Evolutionary conservation across 2,329 filamentous ascomycete genomes (phyloP), one percentile per base, ranked within the genome.

Genomic region (Gaeumannomyces sp.): DNA sequence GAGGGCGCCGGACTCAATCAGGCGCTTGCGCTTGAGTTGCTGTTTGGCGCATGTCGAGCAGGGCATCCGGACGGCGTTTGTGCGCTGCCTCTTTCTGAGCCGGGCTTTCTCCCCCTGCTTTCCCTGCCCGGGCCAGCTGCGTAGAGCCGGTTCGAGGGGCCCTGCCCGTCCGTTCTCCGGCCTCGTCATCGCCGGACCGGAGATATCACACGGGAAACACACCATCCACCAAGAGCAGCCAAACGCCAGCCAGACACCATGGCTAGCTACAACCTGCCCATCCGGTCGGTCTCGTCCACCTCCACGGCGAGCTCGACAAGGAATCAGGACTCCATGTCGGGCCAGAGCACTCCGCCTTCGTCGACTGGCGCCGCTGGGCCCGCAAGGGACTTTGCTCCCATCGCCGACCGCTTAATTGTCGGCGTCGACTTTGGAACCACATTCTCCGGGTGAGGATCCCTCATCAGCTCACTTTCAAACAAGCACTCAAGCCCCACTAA

Each of bases 371-470:
- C 85, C 60, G 84, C 4, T 66, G 85, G 87, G 69, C 81, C 83
- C 31, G 76, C 79, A 31, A 76, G 80, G 70, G 84, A 86, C 69
- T 78, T 81, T 65, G 75, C 80, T 35, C 78, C 82, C 14, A 73
- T 81, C 60, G 82, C 78, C 68, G 89, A 92, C 72, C 82, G 88
- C 64, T 76, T 92, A 69, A 90, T 93, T 70, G 89, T 93, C 45
- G 91, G 90, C 10, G 86, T 93, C 10, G 91, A 93, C 74, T 93
- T 93, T 77, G 91, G 91, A 19, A 93, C 91, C n/a, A 93, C 90
- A 1, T 93, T 91, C 73, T 91, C 88, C 59, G 90, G 89, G 86
- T 89, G 76, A 78, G 85, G 81, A 65, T 13, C 53, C 27, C 6
- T 59, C 7, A 11, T 14, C 22, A 25, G 22, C n/a, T 53, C 4